These are phyloP conservation scores for Cladophialophora immunda DNA, from an alignment of 2,329 filamentous ascomycete genomes.

Conservation along the genomic window DNA sequence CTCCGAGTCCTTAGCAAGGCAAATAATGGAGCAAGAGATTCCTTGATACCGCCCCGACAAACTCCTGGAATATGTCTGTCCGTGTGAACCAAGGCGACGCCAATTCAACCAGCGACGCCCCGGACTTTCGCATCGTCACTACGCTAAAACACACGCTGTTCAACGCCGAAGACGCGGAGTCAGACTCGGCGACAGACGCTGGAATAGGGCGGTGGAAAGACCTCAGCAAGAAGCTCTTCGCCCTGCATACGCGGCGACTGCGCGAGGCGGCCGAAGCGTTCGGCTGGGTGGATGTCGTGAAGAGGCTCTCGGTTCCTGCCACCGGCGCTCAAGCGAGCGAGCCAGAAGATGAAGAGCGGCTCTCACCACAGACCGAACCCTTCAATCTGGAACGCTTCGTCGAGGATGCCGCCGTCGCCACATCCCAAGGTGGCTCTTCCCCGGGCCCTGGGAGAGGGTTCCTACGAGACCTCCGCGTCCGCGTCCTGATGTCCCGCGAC, in stretches of 20 bases:
- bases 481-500: slow-evolving; percentile 24
- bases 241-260: slow-evolving; percentile 16
- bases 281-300: slow-evolving; percentile 11
- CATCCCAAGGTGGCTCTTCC: not conserved
- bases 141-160: slow-evolving; percentile 24
- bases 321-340: not conserved
- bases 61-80: no score
- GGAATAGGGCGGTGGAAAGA: not conserved
- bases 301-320: not conserved
- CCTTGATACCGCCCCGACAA: no score
- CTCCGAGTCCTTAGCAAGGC: no score
- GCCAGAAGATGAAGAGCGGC: not conserved
- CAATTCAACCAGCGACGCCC: not conserved
- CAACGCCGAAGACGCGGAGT: slow-evolving; percentile 11
- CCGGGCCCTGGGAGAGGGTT: not conserved
- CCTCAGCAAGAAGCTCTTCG: not conserved
- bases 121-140: slow-evolving; percentile 24
- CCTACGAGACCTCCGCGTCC: slow-evolving; percentile 20
- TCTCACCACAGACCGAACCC: not conserved
- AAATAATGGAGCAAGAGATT: no score
- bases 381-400: slow-evolving; percentile 5
- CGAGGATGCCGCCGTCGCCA: not conserved
- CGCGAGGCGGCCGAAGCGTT: slow-evolving; percentile 9
- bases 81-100: not conserved
- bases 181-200: not conserved